These are phyloP conservation scores for Knufia fluminis DNA, from an alignment of 2,329 filamentous ascomycete genomes.

Conservation along the genomic window DNA sequence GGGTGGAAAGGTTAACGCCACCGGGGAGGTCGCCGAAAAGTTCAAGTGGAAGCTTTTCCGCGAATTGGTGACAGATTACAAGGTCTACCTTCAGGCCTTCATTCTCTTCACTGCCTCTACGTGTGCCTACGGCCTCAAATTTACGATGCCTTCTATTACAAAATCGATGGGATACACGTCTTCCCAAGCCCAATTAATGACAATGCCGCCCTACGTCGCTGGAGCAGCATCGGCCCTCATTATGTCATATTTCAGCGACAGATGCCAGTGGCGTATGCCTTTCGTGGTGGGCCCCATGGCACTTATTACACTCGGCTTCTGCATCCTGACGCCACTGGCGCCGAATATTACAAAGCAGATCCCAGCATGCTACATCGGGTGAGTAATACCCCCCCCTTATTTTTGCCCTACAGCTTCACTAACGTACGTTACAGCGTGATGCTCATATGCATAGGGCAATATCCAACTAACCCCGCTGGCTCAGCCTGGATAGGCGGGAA, in stretches of 20 bases:
- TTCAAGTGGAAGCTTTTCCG: conserved; percentile 32
- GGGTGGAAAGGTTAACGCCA: conserved; percentile 24
- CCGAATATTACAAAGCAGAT: conserved; percentile 16
- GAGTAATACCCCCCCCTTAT: too few relatives aligned
- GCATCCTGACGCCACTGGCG: conserved; percentile 18
- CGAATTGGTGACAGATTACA: conserved; percentile 34
- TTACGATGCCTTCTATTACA: conserved; percentile 74
- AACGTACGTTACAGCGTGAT: too few relatives aligned
- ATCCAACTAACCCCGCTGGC: conserved; percentile 26
- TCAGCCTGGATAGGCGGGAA: conserved; percentile 27
- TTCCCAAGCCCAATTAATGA: conserved; percentile 60
- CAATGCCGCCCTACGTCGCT: conserved; percentile 63
- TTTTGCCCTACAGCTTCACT: too few relatives aligned
- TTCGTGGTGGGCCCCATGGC: conserved; percentile 20
- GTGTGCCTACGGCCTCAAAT: conserved; percentile 65
- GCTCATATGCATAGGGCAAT: conserved; percentile 24
- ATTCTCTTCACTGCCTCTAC: conserved; percentile 32
- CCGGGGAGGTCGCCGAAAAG: conserved; percentile 26
- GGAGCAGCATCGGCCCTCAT: conserved; percentile 59
- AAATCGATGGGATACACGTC: conserved; percentile 48
- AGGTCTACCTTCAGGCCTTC: conserved; percentile 27
- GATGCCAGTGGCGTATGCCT: conserved; percentile 24
- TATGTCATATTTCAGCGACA: conserved; percentile 65
- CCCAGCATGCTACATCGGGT: conserved; percentile 25
- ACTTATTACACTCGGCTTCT: conserved; percentile 16